Evolutionary conservation across 306 rosid species (phyloP), one percentile per base, ranked within the genome.

Genomic region (Rosa chinensis): DNA sequence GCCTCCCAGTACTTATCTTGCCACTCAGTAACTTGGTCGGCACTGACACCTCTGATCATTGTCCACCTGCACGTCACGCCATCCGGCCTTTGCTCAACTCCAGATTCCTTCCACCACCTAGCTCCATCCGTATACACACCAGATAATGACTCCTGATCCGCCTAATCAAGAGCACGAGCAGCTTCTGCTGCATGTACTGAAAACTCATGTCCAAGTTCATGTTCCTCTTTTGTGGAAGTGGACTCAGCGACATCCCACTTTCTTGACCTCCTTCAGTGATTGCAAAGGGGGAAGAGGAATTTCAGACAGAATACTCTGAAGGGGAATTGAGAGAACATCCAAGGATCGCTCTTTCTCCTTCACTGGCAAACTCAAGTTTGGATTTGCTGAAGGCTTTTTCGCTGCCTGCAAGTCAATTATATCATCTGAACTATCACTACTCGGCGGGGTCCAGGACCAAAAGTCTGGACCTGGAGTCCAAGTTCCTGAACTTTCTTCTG

Each of bases 391-490:
- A 75, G 92, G 68, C 68, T 78, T 81, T 55, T 66, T 77, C 37
- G 82, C 81, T 42, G 80, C 47, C 84, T 73, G 82, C 85, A 88
- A 77, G 35, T 87, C 88, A 75, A 35, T 50, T 37, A n/a, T 69
- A 79, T 68, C 81, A 72, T 79, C 84, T n/a, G 79, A 61, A 77
- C 76, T 8, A 47, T 82, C 88, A 70, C 75, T 63, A 58, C 82
- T 86, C 10, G 97, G 94, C n/a, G 99, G 99, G 53, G 87, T 79
- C 99, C 99, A 96, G 40, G 96, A 89, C 98, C 99, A 96, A 82
- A 96, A 93, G 81, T 93, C 97, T 23, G 98, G 99, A 78, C 99
- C 99, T 4, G 98, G 98, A 28, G 87, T 80, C 70, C 81, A 89
- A 70, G 66, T 79, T 84, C 69, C 82, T 84, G 83, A 87, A 79